Base-by-base conservation (phyloP, 768 basidiomycete genomes). In the Rhodotorula toruloides region DNA sequence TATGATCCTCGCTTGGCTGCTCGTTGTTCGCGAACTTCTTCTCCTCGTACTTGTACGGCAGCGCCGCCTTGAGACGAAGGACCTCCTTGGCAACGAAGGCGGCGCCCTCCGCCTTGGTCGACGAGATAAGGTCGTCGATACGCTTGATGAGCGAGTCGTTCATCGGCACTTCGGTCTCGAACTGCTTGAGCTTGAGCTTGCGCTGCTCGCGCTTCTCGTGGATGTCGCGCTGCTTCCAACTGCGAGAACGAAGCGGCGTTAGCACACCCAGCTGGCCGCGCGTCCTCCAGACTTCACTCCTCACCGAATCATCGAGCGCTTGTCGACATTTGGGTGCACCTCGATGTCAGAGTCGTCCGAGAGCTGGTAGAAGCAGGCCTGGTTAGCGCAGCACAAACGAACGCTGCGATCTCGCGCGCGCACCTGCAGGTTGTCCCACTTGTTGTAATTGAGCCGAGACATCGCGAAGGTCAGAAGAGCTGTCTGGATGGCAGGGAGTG, bases 271-370 rank as follows among this genome's bases (percentile, higher is more conserved):
- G n/a, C n/a, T n/a, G n/a, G n/a, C n/a, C n/a, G n/a, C n/a, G n/a
- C n/a, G n/a, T n/a, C n/a, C n/a, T n/a, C n/a, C n/a, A n/a, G n/a
- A n/a, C n/a, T n/a, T n/a, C n/a, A n/a, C n/a, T n/a, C n/a, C n/a
- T n/a, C 66, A 89, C 89, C 87, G 79, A 75, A 98, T 88, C 68
- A 98, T 85, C 27, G 91, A 93, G 73, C 84, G 85, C 77, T 96
- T 90, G 82, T 99, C 96, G 76, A 99, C 93, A 21, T 49, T 49
- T 16, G 50, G 50, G 43, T 97, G 93, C 0, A 89, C 90, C 78
- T 96, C 92, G 80, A 96, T 94, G 78, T 97, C 93, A 7, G 92
- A 96, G 79, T 96, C 93, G 76, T 96, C 91, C n/a, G 91, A 94
- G 73, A 96, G 84, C 88, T 84, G 83, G 46, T n/a, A n/a, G 29